A percentile compares a stretch with the other conserved stretches of the same genome.
These are phyloP conservation scores for Rubia peregrina DNA, from an alignment of 305 asterid genomes.

Conservation along the genomic window DNA sequence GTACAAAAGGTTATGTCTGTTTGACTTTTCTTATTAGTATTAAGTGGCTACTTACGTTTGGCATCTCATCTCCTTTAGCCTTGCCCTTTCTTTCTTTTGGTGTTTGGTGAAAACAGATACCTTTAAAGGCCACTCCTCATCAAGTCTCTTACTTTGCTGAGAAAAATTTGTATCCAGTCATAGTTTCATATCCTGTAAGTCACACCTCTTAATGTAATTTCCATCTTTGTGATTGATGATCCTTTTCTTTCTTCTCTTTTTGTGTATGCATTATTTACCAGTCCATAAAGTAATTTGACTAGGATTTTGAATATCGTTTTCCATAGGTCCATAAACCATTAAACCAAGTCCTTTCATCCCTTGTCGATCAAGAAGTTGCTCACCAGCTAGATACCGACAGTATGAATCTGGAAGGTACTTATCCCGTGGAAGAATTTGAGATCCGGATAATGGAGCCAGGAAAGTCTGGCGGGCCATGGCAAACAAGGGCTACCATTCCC, in stretches of 20 bases:
- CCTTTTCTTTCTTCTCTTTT: not conserved
- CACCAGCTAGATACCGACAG: conserved; percentile 73
- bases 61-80: not conserved
- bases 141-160: conserved; percentile 90
- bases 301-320: conserved; percentile 11
- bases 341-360: conserved; percentile 83
- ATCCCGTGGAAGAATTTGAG: conserved; percentile 90
- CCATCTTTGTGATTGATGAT: conserved; percentile 17
- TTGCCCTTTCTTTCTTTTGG: conserved; percentile 9
- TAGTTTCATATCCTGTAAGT: conserved; percentile 91
- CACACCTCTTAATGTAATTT: conserved; percentile 6
- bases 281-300: conserved; percentile 1
- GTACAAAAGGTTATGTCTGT: conserved; percentile 65
- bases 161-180: conserved; percentile 83
- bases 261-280: not conserved
- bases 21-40: not conserved
- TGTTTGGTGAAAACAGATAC: conserved; percentile 42
- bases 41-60: not conserved
- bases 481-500: conserved; percentile 73
- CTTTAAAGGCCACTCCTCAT: conserved; percentile 93
- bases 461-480: conserved; percentile 81
- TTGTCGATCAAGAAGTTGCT: conserved; percentile 90
- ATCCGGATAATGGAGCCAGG: conserved; percentile 91
- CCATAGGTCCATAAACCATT: conserved; percentile 70
- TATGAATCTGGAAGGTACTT: conserved; percentile 62